Base-by-base conservation (phyloP, 2,329 filamentous ascomycete genomes). In the Monilinia laxa region DNA sequence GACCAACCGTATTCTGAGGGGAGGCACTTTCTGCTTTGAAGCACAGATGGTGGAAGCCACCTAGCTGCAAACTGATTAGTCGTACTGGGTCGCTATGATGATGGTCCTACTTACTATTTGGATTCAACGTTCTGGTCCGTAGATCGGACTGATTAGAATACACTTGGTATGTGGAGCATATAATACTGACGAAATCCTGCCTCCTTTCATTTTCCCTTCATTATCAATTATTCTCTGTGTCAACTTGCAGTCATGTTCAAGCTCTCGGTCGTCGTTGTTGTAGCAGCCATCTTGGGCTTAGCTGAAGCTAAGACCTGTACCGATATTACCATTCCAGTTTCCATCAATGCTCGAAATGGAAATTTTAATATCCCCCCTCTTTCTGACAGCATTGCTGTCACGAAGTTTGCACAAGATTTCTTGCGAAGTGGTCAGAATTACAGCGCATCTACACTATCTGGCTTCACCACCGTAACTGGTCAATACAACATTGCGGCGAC, bases 321-420 rank as follows among this genome's bases (percentile, higher is more conserved):
- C 14, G 23, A 52, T 35, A 53, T 65, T 16, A 42, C 64, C 14
- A 42, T 66, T 62, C 56, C 64, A 35, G 16, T 66, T 16, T 60
- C 64, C 1, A 40, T 66, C 25, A 62, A 66, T 47, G 56, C 64
- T 55, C 49, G 57, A 54, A 66, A 66, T 62, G 56, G 57, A 3
- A 38, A 25, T 49, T 66, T 66, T 49, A 55, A 55, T n/a, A 23
- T 66, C 4, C 64, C 57, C 28, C 18, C 45, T 38, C 47, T 66
- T n/a, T 45, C 49, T 1, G 31, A 66, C 28, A 5, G n/a, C 3
- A 66, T 49, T 40, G 38, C 64, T 6, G 57, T 66, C 11, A 56
- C 64, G 7, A 54, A 66, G n/a, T 62, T 62, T 2, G 49, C 49
- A 0, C 57, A 66, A 47, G 49, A 66, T 25, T 45, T 54, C n/a